Base-by-base conservation (phyloP, 371 early-diverging fungal genomes). In the Mucor plumbeus region DNA sequence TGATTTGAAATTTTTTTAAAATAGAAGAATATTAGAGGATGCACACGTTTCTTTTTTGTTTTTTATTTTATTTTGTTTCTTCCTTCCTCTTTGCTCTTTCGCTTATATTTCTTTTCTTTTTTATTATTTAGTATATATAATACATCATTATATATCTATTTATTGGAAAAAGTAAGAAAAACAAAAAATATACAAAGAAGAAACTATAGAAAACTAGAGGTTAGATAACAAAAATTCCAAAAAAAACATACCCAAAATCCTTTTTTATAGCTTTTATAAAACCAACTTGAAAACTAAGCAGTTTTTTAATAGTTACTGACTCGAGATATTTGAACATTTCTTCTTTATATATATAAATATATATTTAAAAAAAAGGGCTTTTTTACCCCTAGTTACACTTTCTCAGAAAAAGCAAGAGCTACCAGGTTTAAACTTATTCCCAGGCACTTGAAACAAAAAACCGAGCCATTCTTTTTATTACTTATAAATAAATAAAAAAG, bases 21-120 rank as follows among this genome's bases (percentile, higher is more conserved):
- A 62, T 53, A 26, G 53, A 50, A 21, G 39, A 38, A 62, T 53
- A 26, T 19, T 38, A 21, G 39, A 38, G 21, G 14, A 63, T 48
- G 44, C 61, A 64, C 69, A 64, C 53, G 63, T 62, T 67, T 64
- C n/a, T 61, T 53, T 64, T 44, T 69, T 26, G 26, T 26, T 26
- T 26, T 26, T 26, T 26, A 3, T 26, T 26, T 26, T 26, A 3
- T 38, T 61, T 65, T 50, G 43, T 44, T 41, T 41, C 34, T 17
- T 39, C 31, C 33, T 59, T 54, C 57, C 35, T 60, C 34, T 59
- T 55, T 56, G 40, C 36, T 33, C 57, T 36, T 39, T 59, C 35
- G 34, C 53, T 44, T 54, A 47, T 47, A 50, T 55, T 47, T 61
- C 54, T 41, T 64, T 48, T 59, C 34, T 35, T 17, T 14, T 56